These are phyloP conservation scores for Penicillium coprophilum DNA, from an alignment of 495 filamentous ascomycete genomes.

Conservation along the genomic window DNA sequence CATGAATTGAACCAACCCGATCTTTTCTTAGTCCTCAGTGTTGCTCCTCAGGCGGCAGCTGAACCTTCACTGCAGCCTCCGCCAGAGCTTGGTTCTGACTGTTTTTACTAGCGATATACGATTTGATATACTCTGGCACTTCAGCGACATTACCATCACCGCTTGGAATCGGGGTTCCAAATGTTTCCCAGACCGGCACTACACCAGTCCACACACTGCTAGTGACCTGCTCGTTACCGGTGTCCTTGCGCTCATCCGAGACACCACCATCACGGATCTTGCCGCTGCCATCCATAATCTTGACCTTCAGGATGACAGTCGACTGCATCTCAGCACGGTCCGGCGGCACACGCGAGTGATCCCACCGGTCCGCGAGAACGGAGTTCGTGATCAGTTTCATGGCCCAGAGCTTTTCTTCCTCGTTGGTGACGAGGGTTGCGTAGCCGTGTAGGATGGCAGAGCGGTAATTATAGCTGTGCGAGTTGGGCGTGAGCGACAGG, in stretches of 20 bases:
- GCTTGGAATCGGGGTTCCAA: constrained; percentile 69
- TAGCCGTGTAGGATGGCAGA: constrained; percentile 77
- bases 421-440: constrained; percentile 63
- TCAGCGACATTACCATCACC: constrained; percentile 57
- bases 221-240: constrained; percentile 57
- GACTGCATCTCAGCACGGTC: constrained; percentile 72
- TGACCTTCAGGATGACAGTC: constrained; percentile 72
- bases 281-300: constrained; percentile 68
- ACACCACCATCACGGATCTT: constrained; percentile 73
- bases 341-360: constrained; percentile 68
- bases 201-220: constrained; percentile 77
- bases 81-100: constrained; percentile 52
- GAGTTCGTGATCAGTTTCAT: constrained; percentile 80
- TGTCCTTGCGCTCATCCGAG: constrained; percentile 69
- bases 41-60: constrained; percentile 40
- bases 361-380: constrained; percentile 68
- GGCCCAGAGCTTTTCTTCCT: constrained; percentile 75
- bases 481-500: constrained; percentile 72
- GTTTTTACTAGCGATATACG: constrained; percentile 58
- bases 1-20: not conserved
- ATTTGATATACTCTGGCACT: constrained; percentile 63
- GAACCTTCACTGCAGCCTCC: constrained; percentile 39
- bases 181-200: constrained; percentile 65
- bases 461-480: constrained; percentile 88
- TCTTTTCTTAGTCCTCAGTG: constrained; percentile 21